Conservation (phyloP, 208 protist genomes). For the Crithidia thermophila region DNA sequence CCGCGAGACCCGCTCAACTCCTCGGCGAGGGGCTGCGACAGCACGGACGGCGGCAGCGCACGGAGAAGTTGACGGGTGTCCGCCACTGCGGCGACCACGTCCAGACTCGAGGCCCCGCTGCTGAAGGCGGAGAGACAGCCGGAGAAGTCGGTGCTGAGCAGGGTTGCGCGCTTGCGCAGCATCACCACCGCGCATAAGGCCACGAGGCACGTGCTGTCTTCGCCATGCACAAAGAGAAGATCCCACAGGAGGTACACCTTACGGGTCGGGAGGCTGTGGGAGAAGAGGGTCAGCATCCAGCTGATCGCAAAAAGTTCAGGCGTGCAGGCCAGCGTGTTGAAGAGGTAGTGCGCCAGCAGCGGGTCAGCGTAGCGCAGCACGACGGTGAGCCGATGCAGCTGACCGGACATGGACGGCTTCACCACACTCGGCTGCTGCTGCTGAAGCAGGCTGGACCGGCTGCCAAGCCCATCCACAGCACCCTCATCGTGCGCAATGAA, state of each 20-base stretch:
- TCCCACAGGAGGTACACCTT: conserved; percentile 95
- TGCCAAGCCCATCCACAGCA: neutral
- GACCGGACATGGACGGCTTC: conserved; percentile 73
- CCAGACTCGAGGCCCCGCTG: conserved; percentile 29
- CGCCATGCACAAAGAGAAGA: conserved; percentile 64
- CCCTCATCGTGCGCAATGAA: conserved; percentile 80
- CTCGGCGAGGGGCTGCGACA: conserved; percentile 7
- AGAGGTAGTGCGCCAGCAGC: conserved; percentile 87
- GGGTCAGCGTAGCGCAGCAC: conserved; percentile 90
- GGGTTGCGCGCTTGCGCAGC: conserved; percentile 39
- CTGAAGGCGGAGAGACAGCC: conserved; percentile 50
- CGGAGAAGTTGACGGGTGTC: conserved; percentile 48
- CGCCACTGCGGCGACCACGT: conserved; percentile 36
- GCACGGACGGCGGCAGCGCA: conserved; percentile 38
- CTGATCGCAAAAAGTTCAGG: conserved; percentile 95
- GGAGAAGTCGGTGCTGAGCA: conserved; percentile 55
- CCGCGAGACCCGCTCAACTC: neutral
- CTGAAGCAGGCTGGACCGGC: conserved; percentile 7
- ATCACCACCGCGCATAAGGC: conserved; percentile 45
- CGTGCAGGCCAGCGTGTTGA: conserved; percentile 71
- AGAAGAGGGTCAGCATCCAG: conserved; percentile 94
- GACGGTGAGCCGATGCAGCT: conserved; percentile 63
- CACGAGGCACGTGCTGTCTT: conserved; percentile 32
- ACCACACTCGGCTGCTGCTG: neutral
- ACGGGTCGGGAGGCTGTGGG: conserved; percentile 85